phyloP scores from a whole-genome alignment of 1,284 basidiomycete species.

The Tylopilus sp. region DNA sequence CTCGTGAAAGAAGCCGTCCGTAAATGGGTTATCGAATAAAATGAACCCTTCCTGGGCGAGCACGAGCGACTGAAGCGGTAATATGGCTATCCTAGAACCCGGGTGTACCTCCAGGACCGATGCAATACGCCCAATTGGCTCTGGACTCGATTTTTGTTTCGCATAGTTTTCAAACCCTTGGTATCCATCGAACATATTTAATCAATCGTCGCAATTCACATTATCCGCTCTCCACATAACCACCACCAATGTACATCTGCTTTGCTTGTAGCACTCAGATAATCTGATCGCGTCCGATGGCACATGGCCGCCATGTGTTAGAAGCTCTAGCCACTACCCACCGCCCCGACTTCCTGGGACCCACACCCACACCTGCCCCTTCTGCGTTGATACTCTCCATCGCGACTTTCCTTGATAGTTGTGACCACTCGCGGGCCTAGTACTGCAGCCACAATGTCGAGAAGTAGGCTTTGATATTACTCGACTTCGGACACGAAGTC shows the following conservation, averaged over 20 bases:
- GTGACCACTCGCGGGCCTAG: no score
- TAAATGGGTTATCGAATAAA: slow-evolving; percentile 54
- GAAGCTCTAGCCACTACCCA: neutral
- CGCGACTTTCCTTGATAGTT: no score
- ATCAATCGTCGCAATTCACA: neutral
- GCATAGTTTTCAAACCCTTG: neutral
- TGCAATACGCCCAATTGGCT: neutral
- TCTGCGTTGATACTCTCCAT: no score
- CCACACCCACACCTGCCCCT: no score
- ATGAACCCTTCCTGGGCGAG: no score
- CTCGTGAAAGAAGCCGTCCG: slow-evolving; percentile 65
- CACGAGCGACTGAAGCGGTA: neutral
- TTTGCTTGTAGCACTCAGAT: slow-evolving; percentile 24
- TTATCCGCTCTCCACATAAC: neutral
- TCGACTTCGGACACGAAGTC: no score
- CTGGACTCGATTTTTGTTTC: neutral
- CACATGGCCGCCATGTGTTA: neutral
- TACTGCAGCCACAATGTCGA: no score
- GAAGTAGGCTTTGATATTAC: no score
- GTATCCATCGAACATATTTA: neutral
- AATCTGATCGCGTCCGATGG: slow-evolving; percentile 11
- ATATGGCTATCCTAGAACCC: neutral
- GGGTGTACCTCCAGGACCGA: no score
- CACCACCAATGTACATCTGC: slow-evolving; percentile 18
- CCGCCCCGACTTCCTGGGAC: no score